A percentile compares a stretch with the other conserved stretches of the same genome.
Conservation (phyloP, 1,284 basidiomycete species). For the Puccinia novopanici region DNA sequence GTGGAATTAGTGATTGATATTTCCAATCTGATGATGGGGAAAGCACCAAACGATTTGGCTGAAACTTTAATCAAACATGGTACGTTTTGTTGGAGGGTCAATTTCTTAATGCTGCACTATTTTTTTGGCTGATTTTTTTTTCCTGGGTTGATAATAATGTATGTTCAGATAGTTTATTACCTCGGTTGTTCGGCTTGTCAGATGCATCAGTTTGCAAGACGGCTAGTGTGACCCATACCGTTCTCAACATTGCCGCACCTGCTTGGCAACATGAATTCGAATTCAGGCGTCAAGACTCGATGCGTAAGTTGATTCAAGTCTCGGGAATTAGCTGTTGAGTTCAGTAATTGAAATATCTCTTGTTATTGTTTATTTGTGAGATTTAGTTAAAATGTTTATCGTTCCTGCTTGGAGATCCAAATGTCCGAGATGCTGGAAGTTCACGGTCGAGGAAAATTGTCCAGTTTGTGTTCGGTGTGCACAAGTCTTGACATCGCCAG, state of each 20-base stretch:
- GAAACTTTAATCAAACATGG: conserved; percentile 13
- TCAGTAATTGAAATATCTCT: background rate
- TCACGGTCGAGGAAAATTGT: conserved; percentile 28
- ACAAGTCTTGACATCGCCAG: conserved; percentile 26
- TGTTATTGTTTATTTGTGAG: background rate
- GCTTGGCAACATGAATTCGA: conserved; percentile 34
- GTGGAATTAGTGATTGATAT: conserved; percentile 43
- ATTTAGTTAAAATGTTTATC: conserved; percentile 31
- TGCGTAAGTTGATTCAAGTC: background rate
- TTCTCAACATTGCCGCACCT: conserved; percentile 32
- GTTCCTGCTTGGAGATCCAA: conserved; percentile 47
- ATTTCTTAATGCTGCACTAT: background rate
- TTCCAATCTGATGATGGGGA: background rate
- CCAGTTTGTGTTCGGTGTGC: conserved; percentile 41
- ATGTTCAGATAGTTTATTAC: conserved; percentile 31
- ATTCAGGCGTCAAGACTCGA: conserved; percentile 26
- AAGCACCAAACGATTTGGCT: background rate
- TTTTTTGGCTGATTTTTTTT: background rate
- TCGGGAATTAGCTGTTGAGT: background rate
- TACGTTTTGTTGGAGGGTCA: background rate
- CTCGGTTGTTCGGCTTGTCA: conserved; percentile 37
- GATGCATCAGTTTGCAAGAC: conserved; percentile 44
- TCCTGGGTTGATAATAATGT: background rate
- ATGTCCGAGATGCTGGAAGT: conserved; percentile 49
- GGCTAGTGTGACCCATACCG: conserved; percentile 27